phyloP scores from a whole-genome alignment of 768 basidiomycete species.

The Clathrus columnatus region DNA sequence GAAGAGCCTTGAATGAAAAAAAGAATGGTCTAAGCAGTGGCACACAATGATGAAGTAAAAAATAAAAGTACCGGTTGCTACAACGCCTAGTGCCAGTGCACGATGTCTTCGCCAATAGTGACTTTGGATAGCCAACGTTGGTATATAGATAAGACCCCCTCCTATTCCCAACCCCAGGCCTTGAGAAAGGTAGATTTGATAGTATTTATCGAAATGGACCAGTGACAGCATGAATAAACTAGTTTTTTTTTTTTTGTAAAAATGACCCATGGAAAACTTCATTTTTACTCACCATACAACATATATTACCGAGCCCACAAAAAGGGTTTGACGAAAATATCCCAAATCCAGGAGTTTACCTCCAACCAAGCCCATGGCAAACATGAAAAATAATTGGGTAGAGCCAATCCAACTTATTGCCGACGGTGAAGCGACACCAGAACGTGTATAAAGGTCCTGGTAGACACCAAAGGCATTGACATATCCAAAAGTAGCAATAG shows the following conservation, averaged over 20 bases:
- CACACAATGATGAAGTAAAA: background rate
- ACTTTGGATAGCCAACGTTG: conserved; percentile 39
- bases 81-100: conserved; percentile 46
- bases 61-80: conserved; percentile 29
- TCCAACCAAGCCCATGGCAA: conserved; percentile 35
- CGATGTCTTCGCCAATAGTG: conserved; percentile 44
- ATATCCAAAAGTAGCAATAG: conserved; percentile 36
- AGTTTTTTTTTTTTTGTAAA: conserved; percentile 31
- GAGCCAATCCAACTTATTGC: conserved; percentile 37
- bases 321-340: conserved; percentile 32
- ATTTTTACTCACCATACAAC: background rate
- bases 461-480: conserved; percentile 36
- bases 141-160: conserved; percentile 39
- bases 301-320: background rate
- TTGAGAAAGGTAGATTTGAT: conserved; percentile 44
- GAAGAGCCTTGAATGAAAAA: conserved; percentile 21
- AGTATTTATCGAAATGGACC: conserved; percentile 32
- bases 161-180: conserved; percentile 44
- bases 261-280: conserved; percentile 24
- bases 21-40: background rate
- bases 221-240: conserved; percentile 41
- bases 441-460: conserved; percentile 36
- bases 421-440: conserved; percentile 21
- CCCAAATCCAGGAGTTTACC: conserved; percentile 46
- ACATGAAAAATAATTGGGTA: conserved; percentile 36